Conservation (phyloP, 352 stramenopile species). For the Pythium brachiatum region DNA sequence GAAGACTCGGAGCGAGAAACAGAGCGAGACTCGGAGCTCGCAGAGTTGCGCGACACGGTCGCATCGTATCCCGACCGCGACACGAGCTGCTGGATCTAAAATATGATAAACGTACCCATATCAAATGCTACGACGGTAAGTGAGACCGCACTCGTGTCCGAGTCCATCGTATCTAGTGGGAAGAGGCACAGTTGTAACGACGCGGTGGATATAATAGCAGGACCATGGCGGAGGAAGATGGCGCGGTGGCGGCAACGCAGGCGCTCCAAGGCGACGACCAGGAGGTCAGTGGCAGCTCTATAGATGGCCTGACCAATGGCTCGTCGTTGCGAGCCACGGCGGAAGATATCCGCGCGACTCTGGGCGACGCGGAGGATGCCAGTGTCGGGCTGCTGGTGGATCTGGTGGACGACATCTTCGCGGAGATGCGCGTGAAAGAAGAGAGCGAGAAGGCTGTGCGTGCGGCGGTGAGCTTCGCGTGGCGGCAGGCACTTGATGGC, state of each 20-base stretch:
- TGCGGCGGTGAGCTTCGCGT: constrained; percentile 22
- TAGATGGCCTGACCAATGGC: neutral
- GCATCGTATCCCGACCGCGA: neutral
- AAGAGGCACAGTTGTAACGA: no score
- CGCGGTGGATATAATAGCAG: no score
- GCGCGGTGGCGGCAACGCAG: constrained; percentile 3
- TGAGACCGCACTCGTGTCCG: no score
- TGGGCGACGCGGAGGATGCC: constrained; percentile 40
- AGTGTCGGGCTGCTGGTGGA: constrained; percentile 34
- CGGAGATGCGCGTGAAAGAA: constrained; percentile 38
- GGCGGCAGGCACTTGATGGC: constrained; percentile 26
- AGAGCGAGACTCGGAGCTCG: neutral
- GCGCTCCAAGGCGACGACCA: neutral
- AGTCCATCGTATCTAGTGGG: no score
- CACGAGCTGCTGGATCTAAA: constrained; percentile 5
- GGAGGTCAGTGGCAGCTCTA: neutral
- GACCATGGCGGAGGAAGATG: constrained; percentile 6
- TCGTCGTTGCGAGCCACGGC: neutral
- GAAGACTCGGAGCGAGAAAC: no score
- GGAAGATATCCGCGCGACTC: constrained; percentile 1
- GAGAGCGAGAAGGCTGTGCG: constrained; percentile 33
- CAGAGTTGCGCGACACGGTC: neutral
- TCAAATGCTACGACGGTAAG: constrained; percentile 17
- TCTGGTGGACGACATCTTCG: constrained; percentile 40
- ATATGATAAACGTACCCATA: no score